phyloP scores from a whole-genome alignment of 441 rosid species.

The Sinapis alba region DNA sequence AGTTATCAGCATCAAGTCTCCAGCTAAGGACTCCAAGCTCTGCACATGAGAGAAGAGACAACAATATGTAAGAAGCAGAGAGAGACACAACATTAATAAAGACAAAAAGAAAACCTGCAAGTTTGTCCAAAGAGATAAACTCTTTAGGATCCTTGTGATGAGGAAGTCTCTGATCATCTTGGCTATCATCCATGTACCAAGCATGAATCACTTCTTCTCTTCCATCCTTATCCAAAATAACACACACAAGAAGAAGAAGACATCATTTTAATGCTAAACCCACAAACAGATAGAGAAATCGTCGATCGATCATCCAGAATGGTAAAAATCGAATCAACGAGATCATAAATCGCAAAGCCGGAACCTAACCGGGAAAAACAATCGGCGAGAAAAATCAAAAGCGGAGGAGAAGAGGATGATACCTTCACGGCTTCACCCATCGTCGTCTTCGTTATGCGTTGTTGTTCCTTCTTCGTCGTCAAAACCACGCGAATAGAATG shows the following conservation, averaged over 20 bases:
- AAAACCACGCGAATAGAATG: neutral
- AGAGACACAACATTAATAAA: neutral
- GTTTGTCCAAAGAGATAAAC: slow-evolving; percentile 70
- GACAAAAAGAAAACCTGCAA: slow-evolving; percentile 53
- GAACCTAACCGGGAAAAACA: neutral
- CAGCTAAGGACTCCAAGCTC: slow-evolving; percentile 89
- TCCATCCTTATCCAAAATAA: neutral
- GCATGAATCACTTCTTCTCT: slow-evolving; percentile 67
- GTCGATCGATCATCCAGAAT: slow-evolving; percentile 2
- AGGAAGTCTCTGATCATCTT: slow-evolving; percentile 85
- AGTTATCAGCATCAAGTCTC: slow-evolving; percentile 86
- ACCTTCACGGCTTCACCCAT: slow-evolving; percentile 28
- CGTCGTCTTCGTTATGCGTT: neutral
- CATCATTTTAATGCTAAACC: neutral
- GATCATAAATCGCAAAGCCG: neutral
- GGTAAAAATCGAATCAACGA: neutral
- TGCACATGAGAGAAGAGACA: neutral
- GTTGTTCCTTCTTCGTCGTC: neutral
- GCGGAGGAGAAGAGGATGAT: neutral
- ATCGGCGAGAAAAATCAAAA: slow-evolving; percentile 8
- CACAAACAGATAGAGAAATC: neutral
- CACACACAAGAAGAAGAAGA: neutral
- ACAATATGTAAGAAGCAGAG: neutral
- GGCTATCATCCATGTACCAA: slow-evolving; percentile 87
- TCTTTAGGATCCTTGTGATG: slow-evolving; percentile 83